A percentile compares a stretch with the other conserved stretches of the same genome.
Evolutionary conservation across 495 filamentous ascomycete species (phyloP).

Genomic region (Penicillium taxi): DNA sequence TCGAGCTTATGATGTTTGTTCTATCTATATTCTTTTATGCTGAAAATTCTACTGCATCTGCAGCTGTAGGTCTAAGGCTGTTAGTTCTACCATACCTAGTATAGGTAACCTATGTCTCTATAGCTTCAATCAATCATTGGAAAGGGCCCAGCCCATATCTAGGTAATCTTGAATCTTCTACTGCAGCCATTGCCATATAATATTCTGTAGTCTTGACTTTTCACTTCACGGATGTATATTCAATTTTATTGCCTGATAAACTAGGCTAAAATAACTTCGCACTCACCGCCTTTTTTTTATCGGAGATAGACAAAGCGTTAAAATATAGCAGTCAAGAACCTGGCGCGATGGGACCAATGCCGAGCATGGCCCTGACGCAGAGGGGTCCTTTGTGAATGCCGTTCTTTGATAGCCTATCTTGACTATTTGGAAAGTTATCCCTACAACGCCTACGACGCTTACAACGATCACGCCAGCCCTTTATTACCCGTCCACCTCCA

Average conservation of each 20-base stretch:
- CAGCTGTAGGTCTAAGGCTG: conserved; percentile 7
- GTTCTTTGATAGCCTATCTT: conserved; percentile 12
- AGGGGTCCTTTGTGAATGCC: conserved; percentile 11
- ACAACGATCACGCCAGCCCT: conserved; percentile 11
- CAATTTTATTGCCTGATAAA: conserved; percentile 5
- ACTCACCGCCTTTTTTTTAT: conserved; percentile 33
- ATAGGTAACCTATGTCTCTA: no score
- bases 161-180: no score
- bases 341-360: conserved; percentile 10
- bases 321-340: conserved; percentile 4
- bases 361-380: conserved; percentile 9
- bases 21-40: conserved; percentile 17
- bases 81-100: conserved; percentile 7
- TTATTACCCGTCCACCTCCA: neutral
- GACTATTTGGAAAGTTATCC: conserved; percentile 11
- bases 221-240: no score
- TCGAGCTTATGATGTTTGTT: conserved; percentile 3
- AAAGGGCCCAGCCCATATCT: no score
- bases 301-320: conserved; percentile 8
- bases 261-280: neutral
- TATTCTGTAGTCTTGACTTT: no score
- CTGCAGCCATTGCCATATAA: no score
- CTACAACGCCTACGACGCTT: conserved; percentile 14
- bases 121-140: no score
- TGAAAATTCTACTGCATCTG: conserved; percentile 11